Base-by-base conservation (phyloP, 495 filamentous ascomycete genomes). In the Neurospora sp. region DNA sequence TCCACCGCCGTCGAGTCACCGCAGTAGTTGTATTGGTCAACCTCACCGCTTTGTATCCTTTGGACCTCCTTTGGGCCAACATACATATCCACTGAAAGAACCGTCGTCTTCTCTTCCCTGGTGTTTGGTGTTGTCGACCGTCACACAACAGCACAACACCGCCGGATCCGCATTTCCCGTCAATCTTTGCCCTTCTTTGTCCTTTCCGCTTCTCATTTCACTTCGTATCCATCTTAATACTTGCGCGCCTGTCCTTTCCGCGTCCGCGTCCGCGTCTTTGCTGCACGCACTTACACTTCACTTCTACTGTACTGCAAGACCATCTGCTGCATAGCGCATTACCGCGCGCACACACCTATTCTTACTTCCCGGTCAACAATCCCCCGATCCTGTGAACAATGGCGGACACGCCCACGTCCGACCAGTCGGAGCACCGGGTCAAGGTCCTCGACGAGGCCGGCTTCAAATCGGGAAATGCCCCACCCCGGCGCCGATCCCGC, bases 401-500 rank as follows among this genome's bases (percentile, higher is more conserved):
- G 53, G 53, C 53, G 53, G 53, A 65, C 53, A 65, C 53, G 53
- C 53, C 53, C 53, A 65, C 18, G 14, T 65, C 53, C 53, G 53
- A 35, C 53, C 27, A 27, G 53, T 65, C 53, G 53, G 31, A 59
- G 47, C 42, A 45, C 42, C 42, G 20, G 18, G n/a, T n/a, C 18
- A 45, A 45, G 42, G 42, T 9, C 8, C 8, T 59, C 47, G 47
- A 65, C 0, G 53, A 37, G 27, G 12, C 53, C 53, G 53, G 53
- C 53, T 0, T 18, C 53, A 65, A 8, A 0, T 61, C 53, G 12
- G 27, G 53, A 35, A 14, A 7, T 8, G 27, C 53, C 53, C 53
- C 53, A 65, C 65, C 69, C 18, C 72, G 69, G n/a, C 71, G 70
- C 10, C 75, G 75, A 8, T 71, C 47, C 38, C 71, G 68, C 45